Base-by-base conservation (phyloP, 2,329 filamentous ascomycete species). In the Salinomyces thailandicus region DNA sequence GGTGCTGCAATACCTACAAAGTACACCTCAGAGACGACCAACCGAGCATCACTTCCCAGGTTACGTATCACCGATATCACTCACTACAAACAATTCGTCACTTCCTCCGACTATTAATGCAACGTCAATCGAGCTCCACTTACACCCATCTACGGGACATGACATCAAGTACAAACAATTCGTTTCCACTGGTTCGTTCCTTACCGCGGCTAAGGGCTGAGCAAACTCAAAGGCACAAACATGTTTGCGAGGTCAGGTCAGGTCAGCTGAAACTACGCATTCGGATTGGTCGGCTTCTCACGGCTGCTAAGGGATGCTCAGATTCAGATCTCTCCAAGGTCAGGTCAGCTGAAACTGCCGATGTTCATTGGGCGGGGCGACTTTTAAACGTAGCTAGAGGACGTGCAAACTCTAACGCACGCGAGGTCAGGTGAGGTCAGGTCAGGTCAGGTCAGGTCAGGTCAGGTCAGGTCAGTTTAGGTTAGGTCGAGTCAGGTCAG, bases 1-100 rank as follows among this genome's bases (percentile, higher is more conserved):
- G 31, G 31, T 19, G 31, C 27, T 30, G n/a, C n/a, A n/a, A n/a
- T 26, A n/a, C 9, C 22, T 26, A 26, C 22, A 26, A n/a, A 9
- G 9, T 26, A 26, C 9, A 26, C 22, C n/a, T 26, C 22, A 26
- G n/a, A n/a, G 9, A 26, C n/a, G 9, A n/a, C 22, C n/a, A 26
- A 8, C 9, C 9, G 22, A 26, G 22, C n/a, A 26, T 26, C 2
- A n/a, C 22, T 26, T 9, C 9, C 2, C 22, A n/a, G 22, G 4
- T n/a, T n/a, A n/a, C n/a, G n/a, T n/a, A n/a, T n/a, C n/a, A n/a
- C n/a, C n/a, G n/a, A n/a, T n/a, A n/a, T n/a, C n/a, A n/a, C n/a
- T n/a, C n/a, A n/a, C n/a, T n/a, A n/a, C n/a, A n/a, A n/a, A n/a
- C n/a, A n/a, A n/a, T n/a, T n/a, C n/a, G n/a, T n/a, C n/a, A n/a